phyloP scores from a whole-genome alignment of 306 rosid species.

The Ammopiptanthus mongolicus region DNA sequence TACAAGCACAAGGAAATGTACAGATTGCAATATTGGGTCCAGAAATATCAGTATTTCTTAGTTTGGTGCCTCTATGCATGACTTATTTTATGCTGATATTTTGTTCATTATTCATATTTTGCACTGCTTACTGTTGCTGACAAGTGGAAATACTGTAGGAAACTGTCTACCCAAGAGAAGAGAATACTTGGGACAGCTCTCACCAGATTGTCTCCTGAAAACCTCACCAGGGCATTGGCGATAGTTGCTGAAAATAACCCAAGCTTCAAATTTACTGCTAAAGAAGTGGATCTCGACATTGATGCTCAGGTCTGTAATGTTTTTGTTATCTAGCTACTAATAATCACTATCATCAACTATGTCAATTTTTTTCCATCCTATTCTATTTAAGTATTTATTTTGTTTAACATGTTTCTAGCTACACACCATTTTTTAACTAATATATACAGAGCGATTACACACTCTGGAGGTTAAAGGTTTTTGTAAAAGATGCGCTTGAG shows the following conservation, averaged over 20 bases:
- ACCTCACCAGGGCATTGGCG: constrained; percentile 66
- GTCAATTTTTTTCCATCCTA: background rate
- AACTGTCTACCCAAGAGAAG: constrained; percentile 68
- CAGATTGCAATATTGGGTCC: background rate
- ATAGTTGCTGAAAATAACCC: constrained; percentile 73
- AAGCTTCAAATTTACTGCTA: constrained; percentile 50
- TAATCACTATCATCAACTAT: background rate
- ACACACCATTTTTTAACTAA: background rate
- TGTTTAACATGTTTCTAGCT: background rate
- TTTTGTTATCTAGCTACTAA: background rate
- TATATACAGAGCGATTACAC: constrained; percentile 65
- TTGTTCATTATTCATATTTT: constrained; percentile 5
- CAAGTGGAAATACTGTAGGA: constrained; percentile 27
- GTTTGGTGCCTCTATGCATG: background rate
- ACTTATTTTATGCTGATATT: background rate
- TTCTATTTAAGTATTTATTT: background rate
- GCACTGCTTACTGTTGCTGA: background rate
- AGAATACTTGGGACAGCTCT: constrained; percentile 56
- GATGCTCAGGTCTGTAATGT: constrained; percentile 66
- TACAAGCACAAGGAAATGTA: background rate
- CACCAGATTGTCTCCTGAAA: constrained; percentile 57
- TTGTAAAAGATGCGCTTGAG: constrained; percentile 65
- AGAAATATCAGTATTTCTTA: background rate
- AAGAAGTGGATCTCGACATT: constrained; percentile 81
- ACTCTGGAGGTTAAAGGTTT: constrained; percentile 57